These are phyloP conservation scores for Yarrowia keelungensis DNA, from an alignment of 805 yeast genomes.

Conservation along the genomic window DNA sequence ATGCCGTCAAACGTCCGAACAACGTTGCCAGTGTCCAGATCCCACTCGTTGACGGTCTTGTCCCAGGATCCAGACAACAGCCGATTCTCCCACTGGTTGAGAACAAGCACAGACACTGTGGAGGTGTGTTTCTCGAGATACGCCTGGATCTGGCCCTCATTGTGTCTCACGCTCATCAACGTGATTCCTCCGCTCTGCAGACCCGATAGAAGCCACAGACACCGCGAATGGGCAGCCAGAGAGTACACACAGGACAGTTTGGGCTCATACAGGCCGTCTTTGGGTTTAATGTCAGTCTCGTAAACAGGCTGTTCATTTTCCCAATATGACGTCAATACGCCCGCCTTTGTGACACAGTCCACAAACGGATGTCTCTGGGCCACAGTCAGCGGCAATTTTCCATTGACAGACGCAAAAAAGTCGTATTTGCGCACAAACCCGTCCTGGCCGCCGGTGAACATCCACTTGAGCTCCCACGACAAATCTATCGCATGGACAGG, in stretches of 20 bases:
- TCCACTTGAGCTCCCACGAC: slow-evolving; percentile 81
- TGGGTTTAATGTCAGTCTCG: slow-evolving; percentile 53
- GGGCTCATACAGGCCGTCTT: slow-evolving; percentile 50
- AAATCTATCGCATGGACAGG: slow-evolving; percentile 80
- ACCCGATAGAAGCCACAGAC: slow-evolving; percentile 86
- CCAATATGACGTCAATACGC: slow-evolving; percentile 86
- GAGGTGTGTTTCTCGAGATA: slow-evolving; percentile 75
- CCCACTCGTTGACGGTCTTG: slow-evolving; percentile 80
- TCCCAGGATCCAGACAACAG: slow-evolving; percentile 94
- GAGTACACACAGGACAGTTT: slow-evolving; percentile 85
- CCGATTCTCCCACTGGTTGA: slow-evolving; percentile 66
- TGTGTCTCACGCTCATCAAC: slow-evolving; percentile 79
- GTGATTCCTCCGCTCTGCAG: slow-evolving; percentile 80
- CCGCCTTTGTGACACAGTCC: slow-evolving; percentile 85
- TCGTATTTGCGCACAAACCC: slow-evolving; percentile 92
- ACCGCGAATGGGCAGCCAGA: slow-evolving; percentile 80
- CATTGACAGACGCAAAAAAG: slow-evolving; percentile 82
- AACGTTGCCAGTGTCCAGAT: slow-evolving; percentile 72
- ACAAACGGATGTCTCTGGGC: slow-evolving; percentile 89
- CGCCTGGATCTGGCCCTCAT: slow-evolving; percentile 81
- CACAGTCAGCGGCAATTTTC: slow-evolving; percentile 83
- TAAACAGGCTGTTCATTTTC: slow-evolving; percentile 90
- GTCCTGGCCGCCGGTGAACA: slow-evolving; percentile 95
- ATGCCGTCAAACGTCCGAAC: slow-evolving; percentile 60
- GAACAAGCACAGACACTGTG: slow-evolving; percentile 73